Conservation (phyloP, 768 basidiomycete genomes). For the Podaxis sp. region DNA sequence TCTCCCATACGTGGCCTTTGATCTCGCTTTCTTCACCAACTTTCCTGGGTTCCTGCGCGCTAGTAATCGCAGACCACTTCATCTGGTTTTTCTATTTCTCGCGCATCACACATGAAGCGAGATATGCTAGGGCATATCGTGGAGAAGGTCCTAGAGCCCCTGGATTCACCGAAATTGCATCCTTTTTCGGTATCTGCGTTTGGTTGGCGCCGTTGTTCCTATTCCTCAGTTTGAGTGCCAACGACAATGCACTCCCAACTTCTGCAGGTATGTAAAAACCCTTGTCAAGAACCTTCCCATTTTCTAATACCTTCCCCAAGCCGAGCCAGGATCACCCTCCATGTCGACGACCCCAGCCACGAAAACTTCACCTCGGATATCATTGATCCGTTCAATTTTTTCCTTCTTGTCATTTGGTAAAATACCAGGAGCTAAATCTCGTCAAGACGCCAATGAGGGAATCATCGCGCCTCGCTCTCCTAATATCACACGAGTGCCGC, state of each 20-base stretch:
- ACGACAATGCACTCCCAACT: conserved; percentile 90
- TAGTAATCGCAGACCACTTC: conserved; percentile 91
- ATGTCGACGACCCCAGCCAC: conserved; percentile 23
- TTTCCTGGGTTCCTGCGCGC: conserved; percentile 82
- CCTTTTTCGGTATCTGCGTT: conserved; percentile 84
- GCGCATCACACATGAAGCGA: conserved; percentile 60
- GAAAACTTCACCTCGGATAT: conserved; percentile 38
- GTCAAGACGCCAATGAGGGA: conserved; percentile 60
- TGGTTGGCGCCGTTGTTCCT: conserved; percentile 91
- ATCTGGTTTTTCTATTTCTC: conserved; percentile 97
- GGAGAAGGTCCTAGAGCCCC: conserved; percentile 34
- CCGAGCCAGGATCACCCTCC: conserved; percentile 44
- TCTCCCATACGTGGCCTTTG: conserved; percentile 86
- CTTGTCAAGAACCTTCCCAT: background rate
- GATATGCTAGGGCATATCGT: conserved; percentile 52
- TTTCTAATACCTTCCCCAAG: conserved; percentile 20
- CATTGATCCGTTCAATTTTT: conserved; percentile 69
- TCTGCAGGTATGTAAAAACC: conserved; percentile 45
- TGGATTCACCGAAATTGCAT: conserved; percentile 73
- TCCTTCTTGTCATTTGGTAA: conserved; percentile 44
- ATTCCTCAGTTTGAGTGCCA: conserved; percentile 94
- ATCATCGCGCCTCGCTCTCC: conserved; percentile 69
- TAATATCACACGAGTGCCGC: conserved; percentile 32
- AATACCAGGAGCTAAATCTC: conserved; percentile 41
- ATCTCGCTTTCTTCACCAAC: conserved; percentile 85